Base-by-base conservation (phyloP, 2,329 filamentous ascomycete genomes). In the Aspergillus quadrilineatus region DNA sequence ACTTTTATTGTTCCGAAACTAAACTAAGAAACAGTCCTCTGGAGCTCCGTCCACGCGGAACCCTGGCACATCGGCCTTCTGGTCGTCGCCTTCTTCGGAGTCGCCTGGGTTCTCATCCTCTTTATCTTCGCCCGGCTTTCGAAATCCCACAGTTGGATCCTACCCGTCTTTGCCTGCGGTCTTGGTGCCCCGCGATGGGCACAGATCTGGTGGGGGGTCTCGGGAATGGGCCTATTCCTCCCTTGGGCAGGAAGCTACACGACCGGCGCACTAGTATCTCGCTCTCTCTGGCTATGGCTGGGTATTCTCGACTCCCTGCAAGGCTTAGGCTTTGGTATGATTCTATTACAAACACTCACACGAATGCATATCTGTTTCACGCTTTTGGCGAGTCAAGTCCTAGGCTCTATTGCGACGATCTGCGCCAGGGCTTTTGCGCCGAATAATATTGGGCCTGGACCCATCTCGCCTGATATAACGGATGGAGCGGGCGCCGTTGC, bases 261-360 rank as follows among this genome's bases (percentile, higher is more conserved):
- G 0, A 76, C 79, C 6, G 79, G 81, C 3, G 83, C 85, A 0
- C 67, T 88, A 0, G 70, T 84, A 7, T 82, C 82, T 1, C 77
- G 85, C 42, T 73, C 77, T 54, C 71, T 88, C 4, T 88, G 86
- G 85, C 77, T 88, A 9, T 89, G 85, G 85, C 79, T 89, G 0
- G 86, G 86, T 41, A 79, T 87, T 4, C 75, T 88, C 8, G 86
- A 89, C 63, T 79, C 83, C 8, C 73, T 88, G 6, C 86, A 89
- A 67, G 84, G 85, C 39, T 81, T 88, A 1, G 86, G 86, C 2
- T 82, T 88, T 53, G 86, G 86, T 53, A 88, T 88, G 85, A 83
- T 88, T 50, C 75, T 89, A 4, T 71, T 88, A 42, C 84, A 86
- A 67, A 88, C 85, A 0, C 71, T 87, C 61, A 88, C 85, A 1